A percentile compares a stretch with the other conserved stretches of the same genome.
Evolutionary conservation across 805 yeast genomes (phyloP).

Genomic region (Saturnispora diversa): DNA sequence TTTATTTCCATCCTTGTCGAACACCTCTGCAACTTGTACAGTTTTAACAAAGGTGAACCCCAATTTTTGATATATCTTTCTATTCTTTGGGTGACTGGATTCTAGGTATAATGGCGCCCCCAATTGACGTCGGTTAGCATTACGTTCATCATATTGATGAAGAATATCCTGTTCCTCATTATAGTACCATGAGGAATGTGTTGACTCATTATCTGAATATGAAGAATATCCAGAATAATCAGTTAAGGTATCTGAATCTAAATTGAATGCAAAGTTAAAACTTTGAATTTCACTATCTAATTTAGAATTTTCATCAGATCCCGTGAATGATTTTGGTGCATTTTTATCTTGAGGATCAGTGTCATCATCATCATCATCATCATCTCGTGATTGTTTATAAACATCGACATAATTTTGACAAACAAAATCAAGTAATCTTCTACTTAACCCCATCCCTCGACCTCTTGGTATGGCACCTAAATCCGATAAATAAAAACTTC

Average conservation of each 20-base stretch:
- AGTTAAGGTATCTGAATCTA: conserved; percentile 29
- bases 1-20: conserved; percentile 20
- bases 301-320: conserved; percentile 23
- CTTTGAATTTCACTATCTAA: conserved; percentile 29
- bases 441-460: conserved; percentile 53
- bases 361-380: conserved; percentile 17
- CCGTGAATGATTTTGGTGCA: conserved; percentile 9
- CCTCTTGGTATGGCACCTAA: conserved; percentile 50
- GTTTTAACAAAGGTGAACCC: conserved; percentile 39
- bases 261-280: conserved; percentile 28
- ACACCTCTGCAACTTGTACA: conserved; percentile 29
- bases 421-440: conserved; percentile 33
- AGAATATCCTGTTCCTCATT: conserved; percentile 30
- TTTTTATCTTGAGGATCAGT: neutral
- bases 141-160: conserved; percentile 28
- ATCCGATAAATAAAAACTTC: conserved; percentile 52
- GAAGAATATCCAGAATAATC: conserved; percentile 31
- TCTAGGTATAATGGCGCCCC: conserved; percentile 43
- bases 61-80: conserved; percentile 44
- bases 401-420: conserved; percentile 12
- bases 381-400: conserved; percentile 10
- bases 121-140: conserved; percentile 24
- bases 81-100: conserved; percentile 47
- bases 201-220: conserved; percentile 27
- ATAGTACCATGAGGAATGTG: conserved; percentile 31